These are phyloP conservation scores for Colletotrichum phormii DNA, from an alignment of 2,329 filamentous ascomycete genomes.

Conservation along the genomic window DNA sequence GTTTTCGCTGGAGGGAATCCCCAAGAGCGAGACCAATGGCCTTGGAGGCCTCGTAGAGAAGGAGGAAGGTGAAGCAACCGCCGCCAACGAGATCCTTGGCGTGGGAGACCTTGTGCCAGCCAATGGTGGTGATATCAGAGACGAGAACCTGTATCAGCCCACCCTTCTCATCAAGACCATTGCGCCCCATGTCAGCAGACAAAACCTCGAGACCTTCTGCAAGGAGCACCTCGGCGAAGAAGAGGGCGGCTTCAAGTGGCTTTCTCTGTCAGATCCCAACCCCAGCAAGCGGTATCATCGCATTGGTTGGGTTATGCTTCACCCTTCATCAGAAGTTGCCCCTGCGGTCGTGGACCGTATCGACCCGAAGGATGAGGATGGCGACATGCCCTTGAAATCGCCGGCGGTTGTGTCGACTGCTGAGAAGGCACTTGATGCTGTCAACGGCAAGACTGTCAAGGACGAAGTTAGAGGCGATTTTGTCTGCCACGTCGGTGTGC, in stretches of 20 bases:
- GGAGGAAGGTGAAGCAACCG: constrained; percentile 93
- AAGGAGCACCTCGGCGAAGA: constrained; percentile 93
- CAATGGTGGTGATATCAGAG: constrained; percentile 85
- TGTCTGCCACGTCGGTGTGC: constrained; percentile 95
- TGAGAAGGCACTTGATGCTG: constrained; percentile 89
- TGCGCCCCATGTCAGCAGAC: constrained; percentile 92
- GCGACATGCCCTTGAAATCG: constrained; percentile 67
- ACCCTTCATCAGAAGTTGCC: constrained; percentile 76
- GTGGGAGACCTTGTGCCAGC: constrained; percentile 91
- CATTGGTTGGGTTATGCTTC: constrained; percentile 98
- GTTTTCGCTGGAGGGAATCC: constrained; percentile 92
- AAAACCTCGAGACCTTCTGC: constrained; percentile 93
- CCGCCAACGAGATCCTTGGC: constrained; percentile 90
- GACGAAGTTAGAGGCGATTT: constrained; percentile 95
- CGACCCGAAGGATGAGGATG: constrained; percentile 79
- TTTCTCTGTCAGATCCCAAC: constrained; percentile 96
- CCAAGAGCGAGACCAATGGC: constrained; percentile 92
- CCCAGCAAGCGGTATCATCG: constrained; percentile 96
- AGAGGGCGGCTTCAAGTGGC: constrained; percentile 93
- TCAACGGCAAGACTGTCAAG: constrained; percentile 97
- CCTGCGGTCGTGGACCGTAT: constrained; percentile 71
- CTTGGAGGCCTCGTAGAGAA: constrained; percentile 88
- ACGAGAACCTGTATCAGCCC: constrained; percentile 88
- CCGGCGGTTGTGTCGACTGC: constrained; percentile 69
- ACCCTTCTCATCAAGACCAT: constrained; percentile 98